A percentile compares a stretch with the other conserved stretches of the same genome.
Evolutionary conservation across 1,139 yeast genomes (phyloP).

Genomic region (Wickerhamomyces sp.): DNA sequence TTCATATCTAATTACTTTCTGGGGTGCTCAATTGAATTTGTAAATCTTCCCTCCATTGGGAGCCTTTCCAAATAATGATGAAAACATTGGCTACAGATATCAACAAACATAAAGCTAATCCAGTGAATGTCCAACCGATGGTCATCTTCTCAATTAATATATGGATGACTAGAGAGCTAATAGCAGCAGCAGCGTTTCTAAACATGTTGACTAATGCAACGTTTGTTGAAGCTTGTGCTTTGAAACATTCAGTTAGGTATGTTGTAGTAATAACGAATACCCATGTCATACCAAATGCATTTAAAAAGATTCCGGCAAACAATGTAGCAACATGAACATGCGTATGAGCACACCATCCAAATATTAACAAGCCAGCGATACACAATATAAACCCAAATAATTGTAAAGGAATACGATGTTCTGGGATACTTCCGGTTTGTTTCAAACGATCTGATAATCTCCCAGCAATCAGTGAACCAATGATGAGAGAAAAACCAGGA

Average conservation of each 20-base stretch:
- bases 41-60: conserved; percentile 21
- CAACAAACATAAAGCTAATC: conserved; percentile 41
- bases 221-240: conserved; percentile 49
- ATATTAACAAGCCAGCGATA: conserved; percentile 45
- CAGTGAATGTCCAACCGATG: conserved; percentile 57
- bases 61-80: conserved; percentile 28
- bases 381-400: conserved; percentile 41
- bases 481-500: conserved; percentile 47
- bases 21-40: background rate
- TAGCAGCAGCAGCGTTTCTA: conserved; percentile 54
- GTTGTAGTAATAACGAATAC: conserved; percentile 55
- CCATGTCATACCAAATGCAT: conserved; percentile 58
- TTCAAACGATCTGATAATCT: conserved; percentile 42
- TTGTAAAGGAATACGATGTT: conserved; percentile 43
- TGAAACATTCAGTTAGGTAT: conserved; percentile 49
- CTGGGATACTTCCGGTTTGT: conserved; percentile 35
- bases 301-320: conserved; percentile 40
- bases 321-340: conserved; percentile 41
- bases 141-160: conserved; percentile 42
- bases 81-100: conserved; percentile 30
- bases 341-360: conserved; percentile 50
- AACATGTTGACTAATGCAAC: conserved; percentile 54
- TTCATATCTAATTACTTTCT: too few relatives aligned
- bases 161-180: conserved; percentile 46
- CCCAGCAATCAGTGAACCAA: conserved; percentile 51